Base-by-base conservation (phyloP, 495 filamentous ascomycete genomes). In the Penicillium simplicissimum region DNA sequence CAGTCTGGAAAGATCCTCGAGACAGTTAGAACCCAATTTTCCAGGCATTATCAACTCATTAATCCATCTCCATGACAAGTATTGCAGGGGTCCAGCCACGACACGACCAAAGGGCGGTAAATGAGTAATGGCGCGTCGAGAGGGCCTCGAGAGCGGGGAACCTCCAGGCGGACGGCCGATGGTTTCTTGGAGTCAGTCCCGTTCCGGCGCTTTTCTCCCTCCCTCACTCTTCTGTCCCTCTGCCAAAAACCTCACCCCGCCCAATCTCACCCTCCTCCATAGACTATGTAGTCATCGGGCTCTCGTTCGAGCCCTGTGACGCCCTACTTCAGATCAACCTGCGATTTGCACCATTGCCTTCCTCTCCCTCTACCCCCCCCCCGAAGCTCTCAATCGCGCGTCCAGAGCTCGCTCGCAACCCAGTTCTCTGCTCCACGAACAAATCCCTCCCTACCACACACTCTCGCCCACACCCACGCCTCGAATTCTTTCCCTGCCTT, bases 241-340 rank as follows among this genome's bases (percentile, higher is more conserved):
- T 67, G 71, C 64, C 67, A 31, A 31, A 31, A 31, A 31, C 28
- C 28, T 31, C 28, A 64, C 65, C 68, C 69, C 71, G 62, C 71
- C 69, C 70, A 65, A 65, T 70, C 64, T 68, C 60, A 60, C 66
- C 58, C 62, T 64, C 58, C 60, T 59, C 53, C 28, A 38, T 73
- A 66, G 74, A 79, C 77, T 82, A 82, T 77, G 76, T 78, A 79
- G 79, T 73, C 72, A 62, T 71, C 72, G 68, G 68, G 70, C 74
- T 71, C 63, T 72, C 58, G 51, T 63, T 64, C 65, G 72, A 75
- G 77, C 76, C 78, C 66, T 57, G 63, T 66, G 72, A 71, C 71
- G 68, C 64, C 57, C 54, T 67, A 59, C 64, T 67, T 67, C 59
- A 58, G 36, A 65, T 60, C 48, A 62, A 70, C 71, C 68, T 79